Percentiles rank a stretch among this genome's conserved stretches.
phyloP scores from a whole-genome alignment of 2,329 filamentous ascomycete genomes.

The Neurospora sp. region DNA sequence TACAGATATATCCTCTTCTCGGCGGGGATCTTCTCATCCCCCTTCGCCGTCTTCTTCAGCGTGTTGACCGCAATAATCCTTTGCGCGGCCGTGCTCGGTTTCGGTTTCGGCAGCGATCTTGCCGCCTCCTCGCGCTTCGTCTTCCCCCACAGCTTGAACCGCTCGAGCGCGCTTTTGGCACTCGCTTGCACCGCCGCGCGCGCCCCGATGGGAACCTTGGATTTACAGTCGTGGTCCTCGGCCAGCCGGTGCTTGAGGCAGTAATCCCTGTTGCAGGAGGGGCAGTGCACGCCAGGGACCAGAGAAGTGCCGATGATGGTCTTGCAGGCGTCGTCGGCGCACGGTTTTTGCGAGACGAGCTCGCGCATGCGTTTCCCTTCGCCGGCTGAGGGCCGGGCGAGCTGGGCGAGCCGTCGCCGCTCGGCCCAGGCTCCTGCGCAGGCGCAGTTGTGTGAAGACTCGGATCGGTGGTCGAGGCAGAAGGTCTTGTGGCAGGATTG shows the following conservation, averaged over 20 bases:
- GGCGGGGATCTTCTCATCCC: slow-evolving; percentile 66
- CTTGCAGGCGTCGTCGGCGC: slow-evolving; percentile 56
- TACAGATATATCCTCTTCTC: slow-evolving; percentile 87
- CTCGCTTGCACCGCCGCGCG: slow-evolving; percentile 48
- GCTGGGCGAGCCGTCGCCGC: slow-evolving; percentile 43
- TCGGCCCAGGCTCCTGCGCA: slow-evolving; percentile 53
- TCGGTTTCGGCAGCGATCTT: slow-evolving; percentile 50
- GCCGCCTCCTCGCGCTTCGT: slow-evolving; percentile 58
- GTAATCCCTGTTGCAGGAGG: slow-evolving; percentile 61
- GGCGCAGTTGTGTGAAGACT: slow-evolving; percentile 64
- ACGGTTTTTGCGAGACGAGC: slow-evolving; percentile 52
- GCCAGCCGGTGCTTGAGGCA: slow-evolving; percentile 67
- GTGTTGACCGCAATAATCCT: slow-evolving; percentile 61
- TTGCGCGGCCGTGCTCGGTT: slow-evolving; percentile 52
- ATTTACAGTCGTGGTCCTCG: slow-evolving; percentile 79
- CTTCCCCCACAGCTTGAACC: slow-evolving; percentile 69
- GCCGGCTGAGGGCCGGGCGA: slow-evolving; percentile 43
- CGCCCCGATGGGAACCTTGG: slow-evolving; percentile 51
- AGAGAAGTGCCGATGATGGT: slow-evolving; percentile 60
- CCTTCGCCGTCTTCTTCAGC: slow-evolving; percentile 81
- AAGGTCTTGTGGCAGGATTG: slow-evolving; percentile 77
- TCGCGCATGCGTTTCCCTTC: slow-evolving; percentile 45
- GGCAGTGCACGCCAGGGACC: slow-evolving; percentile 60
- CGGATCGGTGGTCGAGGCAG: slow-evolving; percentile 88
- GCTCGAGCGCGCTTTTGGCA: slow-evolving; percentile 64